A percentile compares a stretch with the other conserved stretches of the same genome.
Evolutionary conservation across 768 basidiomycete genomes (phyloP).

Genomic region (Lactifluus subvellereus): DNA sequence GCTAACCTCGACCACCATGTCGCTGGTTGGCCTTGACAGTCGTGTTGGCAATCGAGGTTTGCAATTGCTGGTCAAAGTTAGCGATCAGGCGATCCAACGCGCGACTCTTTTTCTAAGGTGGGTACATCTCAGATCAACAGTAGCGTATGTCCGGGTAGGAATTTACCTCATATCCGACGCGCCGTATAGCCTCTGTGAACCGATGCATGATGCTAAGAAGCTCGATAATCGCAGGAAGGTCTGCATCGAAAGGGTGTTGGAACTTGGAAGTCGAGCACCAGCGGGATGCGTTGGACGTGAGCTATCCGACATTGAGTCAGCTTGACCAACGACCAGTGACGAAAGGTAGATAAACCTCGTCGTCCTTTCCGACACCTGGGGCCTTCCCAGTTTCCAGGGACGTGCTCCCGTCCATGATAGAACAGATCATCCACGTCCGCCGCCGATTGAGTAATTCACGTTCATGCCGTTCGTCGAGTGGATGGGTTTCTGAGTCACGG

Average conservation of each 20-base stretch:
- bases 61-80: constrained; percentile 1
- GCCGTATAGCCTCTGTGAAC: constrained; percentile 24
- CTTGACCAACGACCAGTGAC: constrained; percentile 24
- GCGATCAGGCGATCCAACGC: constrained; percentile 16
- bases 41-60: constrained; percentile 18
- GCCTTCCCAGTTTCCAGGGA: constrained; percentile 74
- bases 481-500: constrained; percentile 39
- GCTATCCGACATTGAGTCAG: constrained; percentile 36
- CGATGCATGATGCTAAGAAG: constrained; percentile 31
- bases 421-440: constrained; percentile 72
- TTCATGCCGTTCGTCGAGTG: constrained; percentile 47
- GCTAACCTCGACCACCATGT: constrained; percentile 10
- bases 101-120: constrained; percentile 12
- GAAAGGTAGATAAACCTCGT: constrained; percentile 42
- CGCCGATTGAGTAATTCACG: constrained; percentile 65
- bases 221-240: constrained; percentile 31
- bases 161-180: constrained; percentile 1
- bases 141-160: no score
- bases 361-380: constrained; percentile 58
- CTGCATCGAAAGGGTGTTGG: constrained; percentile 28
- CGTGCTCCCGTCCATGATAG: constrained; percentile 67
- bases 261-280: constrained; percentile 28
- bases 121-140: background rate
- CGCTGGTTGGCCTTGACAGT: constrained; percentile 6
- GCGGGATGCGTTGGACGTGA: constrained; percentile 26